A percentile compares a stretch with the other conserved stretches of the same genome.
Evolutionary conservation across 2,329 filamentous ascomycete genomes (phyloP).

Genomic region (Chaetothyriales sp.): DNA sequence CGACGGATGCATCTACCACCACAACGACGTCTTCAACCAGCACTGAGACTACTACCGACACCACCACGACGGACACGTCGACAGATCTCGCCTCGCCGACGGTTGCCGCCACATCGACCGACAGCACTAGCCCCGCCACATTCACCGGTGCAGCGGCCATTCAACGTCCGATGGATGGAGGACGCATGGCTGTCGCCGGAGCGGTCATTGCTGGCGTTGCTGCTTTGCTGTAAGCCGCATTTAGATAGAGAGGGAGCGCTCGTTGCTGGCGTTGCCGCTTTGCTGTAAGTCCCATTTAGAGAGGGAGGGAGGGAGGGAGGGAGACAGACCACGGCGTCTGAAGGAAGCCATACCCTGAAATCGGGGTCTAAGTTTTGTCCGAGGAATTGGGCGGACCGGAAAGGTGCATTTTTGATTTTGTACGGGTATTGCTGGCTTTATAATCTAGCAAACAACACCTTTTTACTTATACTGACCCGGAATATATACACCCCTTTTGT

Average conservation of each 20-base stretch:
- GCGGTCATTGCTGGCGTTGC: neutral
- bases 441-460: no score
- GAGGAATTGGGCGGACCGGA: no score
- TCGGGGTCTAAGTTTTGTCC: no score
- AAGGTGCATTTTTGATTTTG: no score
- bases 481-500: no score
- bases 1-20: neutral
- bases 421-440: no score
- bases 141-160: slow-evolving; percentile 12
- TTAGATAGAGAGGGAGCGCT: neutral
- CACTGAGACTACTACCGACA: neutral
- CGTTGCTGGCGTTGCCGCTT: no score
- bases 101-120: slow-evolving; percentile 1
- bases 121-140: slow-evolving; percentile 6
- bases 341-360: no score
- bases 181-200: neutral
- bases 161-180: neutral
- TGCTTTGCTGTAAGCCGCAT: neutral
- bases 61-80: slow-evolving; percentile 2
- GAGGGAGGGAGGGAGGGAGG: neutral
- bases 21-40: neutral
- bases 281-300: neutral
- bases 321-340: no score
- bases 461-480: no score
- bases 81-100: slow-evolving; percentile 1